A percentile compares a stretch with the other conserved stretches of the same genome.
phyloP scores from a whole-genome alignment of 2,329 filamentous ascomycete genomes.

The Claviceps purpurea region DNA sequence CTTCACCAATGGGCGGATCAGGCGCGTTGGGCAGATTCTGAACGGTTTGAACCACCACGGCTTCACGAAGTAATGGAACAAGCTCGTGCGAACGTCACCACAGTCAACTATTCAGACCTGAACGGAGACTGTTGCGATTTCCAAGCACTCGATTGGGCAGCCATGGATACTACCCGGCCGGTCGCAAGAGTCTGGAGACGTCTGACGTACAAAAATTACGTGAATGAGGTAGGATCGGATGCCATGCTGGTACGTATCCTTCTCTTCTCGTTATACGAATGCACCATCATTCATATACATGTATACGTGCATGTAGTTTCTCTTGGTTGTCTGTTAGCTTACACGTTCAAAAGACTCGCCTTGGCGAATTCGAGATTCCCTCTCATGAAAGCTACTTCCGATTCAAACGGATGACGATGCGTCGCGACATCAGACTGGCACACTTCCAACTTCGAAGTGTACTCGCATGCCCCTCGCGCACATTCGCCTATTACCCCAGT shows the following conservation, averaged over 20 bases:
- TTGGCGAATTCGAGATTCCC: slow-evolving; percentile 15
- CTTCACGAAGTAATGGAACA: slow-evolving; percentile 20
- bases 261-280: not conserved
- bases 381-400: slow-evolving; percentile 38
- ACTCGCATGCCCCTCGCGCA: slow-evolving; percentile 41
- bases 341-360: slow-evolving; percentile 7
- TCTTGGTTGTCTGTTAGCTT: not conserved
- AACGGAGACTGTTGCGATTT: slow-evolving; percentile 42
- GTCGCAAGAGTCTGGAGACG: slow-evolving; percentile 34
- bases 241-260: slow-evolving; percentile 29
- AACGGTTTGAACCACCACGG: slow-evolving; percentile 14
- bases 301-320: no score
- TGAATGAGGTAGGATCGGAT: slow-evolving; percentile 36
- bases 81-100: slow-evolving; percentile 9
- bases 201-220: slow-evolving; percentile 43
- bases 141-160: slow-evolving; percentile 45
- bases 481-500: slow-evolving; percentile 44
- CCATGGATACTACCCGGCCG: slow-evolving; percentile 35
- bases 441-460: slow-evolving; percentile 56
- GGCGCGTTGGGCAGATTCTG: slow-evolving; percentile 13
- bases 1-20: slow-evolving; percentile 34
- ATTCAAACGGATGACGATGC: slow-evolving; percentile 44
- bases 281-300: no score
- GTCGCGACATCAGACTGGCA: slow-evolving; percentile 38
- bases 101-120: slow-evolving; percentile 31